Evolutionary conservation across 768 basidiomycete species (phyloP).

Genomic region (Galerina sulciceps): DNA sequence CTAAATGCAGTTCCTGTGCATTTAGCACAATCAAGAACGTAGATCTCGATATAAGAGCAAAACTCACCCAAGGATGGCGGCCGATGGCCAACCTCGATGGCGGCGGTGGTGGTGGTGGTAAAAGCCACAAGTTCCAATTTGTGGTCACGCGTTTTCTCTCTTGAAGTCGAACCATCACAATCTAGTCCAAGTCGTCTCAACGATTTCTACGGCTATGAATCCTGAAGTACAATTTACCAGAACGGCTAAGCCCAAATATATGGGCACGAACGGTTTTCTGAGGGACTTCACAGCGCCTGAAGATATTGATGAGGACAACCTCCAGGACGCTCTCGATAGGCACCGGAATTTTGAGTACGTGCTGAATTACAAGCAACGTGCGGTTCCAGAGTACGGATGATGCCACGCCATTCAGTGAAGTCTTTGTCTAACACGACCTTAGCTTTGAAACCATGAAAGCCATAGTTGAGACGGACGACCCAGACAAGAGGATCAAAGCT

Average conservation of each 20-base stretch:
- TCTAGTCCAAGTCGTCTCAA: neutral
- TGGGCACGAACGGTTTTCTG: conserved; percentile 18
- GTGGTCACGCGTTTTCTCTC: neutral
- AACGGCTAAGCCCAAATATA: conserved; percentile 9
- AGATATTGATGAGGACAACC: conserved; percentile 8
- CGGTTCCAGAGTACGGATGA: conserved; percentile 42
- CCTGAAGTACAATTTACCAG: neutral
- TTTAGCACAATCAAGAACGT: neutral
- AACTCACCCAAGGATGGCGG: neutral
- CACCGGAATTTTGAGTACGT: conserved; percentile 43
- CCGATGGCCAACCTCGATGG: neutral
- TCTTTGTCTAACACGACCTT: neutral
- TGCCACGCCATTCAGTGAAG: neutral
- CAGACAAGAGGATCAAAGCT: conserved; percentile 25
- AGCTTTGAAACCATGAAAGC: conserved; percentile 42
- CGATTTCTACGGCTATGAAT: neutral
- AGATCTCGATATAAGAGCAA: neutral
- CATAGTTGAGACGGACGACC: conserved; percentile 26
- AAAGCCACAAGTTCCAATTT: neutral
- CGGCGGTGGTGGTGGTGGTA: neutral
- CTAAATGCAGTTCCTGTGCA: no score
- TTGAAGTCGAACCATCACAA: neutral
- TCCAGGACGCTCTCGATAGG: conserved; percentile 26
- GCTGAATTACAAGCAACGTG: conserved; percentile 40
- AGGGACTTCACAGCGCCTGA: conserved; percentile 10